Percentiles rank a stretch among this genome's conserved stretches.
These are phyloP conservation scores for Pestalotiopsis sp. DNA, from an alignment of 2,329 filamentous ascomycete species.

Conservation along the genomic window DNA sequence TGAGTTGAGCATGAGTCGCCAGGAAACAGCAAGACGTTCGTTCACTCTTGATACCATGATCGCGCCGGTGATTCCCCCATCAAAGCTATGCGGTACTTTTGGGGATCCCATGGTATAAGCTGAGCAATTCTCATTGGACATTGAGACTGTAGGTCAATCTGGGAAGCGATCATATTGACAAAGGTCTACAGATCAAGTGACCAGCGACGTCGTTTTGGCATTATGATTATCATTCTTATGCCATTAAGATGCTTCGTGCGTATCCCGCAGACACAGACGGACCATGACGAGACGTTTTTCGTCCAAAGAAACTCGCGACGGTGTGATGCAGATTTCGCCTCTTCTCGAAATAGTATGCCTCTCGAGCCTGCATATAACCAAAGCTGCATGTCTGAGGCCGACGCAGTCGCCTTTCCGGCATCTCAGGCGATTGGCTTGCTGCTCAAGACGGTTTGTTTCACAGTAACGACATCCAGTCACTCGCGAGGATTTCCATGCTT, in stretches of 20 bases:
- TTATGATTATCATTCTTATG: not conserved
- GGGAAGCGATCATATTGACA: not conserved
- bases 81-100: not conserved
- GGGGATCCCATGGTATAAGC: not conserved
- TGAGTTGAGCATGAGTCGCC: constrained; percentile 5
- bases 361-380: not conserved
- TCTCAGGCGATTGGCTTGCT: constrained; percentile 6
- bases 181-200: not conserved
- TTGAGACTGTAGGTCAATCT: not conserved
- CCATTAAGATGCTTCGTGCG: not conserved
- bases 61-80: not conserved
- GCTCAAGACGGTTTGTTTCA: not conserved
- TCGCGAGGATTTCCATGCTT: not conserved
- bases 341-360: not conserved
- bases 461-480: not conserved
- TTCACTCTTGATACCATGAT: not conserved
- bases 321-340: not conserved
- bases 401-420: not conserved
- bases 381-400: not conserved
- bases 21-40: not conserved
- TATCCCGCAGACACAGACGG: not conserved
- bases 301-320: not conserved
- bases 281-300: not conserved
- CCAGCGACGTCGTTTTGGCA: not conserved
- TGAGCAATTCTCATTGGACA: not conserved